Percentiles rank a stretch among this genome's conserved stretches.
These are phyloP conservation scores for Hirsutella rhossiliensis DNA, from an alignment of 2,329 filamentous ascomycete species.

Conservation along the genomic window DNA sequence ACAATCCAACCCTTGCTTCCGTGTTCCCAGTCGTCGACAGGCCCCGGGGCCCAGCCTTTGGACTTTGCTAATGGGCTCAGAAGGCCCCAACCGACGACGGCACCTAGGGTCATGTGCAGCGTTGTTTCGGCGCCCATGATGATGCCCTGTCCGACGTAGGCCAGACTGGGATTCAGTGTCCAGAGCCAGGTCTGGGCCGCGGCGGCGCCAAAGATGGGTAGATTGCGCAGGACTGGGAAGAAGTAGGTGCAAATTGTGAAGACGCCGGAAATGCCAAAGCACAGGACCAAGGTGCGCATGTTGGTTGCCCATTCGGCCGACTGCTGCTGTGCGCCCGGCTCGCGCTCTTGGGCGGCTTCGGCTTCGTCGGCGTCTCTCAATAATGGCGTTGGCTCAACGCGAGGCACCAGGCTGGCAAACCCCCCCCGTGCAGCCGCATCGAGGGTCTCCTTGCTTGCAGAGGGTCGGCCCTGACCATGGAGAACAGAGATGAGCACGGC, in stretches of 20 bases:
- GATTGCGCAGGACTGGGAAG: constrained; percentile 66
- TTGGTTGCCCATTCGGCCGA: constrained; percentile 31
- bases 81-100: constrained; percentile 79
- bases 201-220: constrained; percentile 72
- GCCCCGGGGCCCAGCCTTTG: constrained; percentile 79
- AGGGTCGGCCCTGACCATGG: constrained; percentile 46
- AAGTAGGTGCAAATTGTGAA: constrained; percentile 85
- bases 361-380: constrained; percentile 11
- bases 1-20: constrained; percentile 99
- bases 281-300: constrained; percentile 41
- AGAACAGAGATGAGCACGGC: constrained; percentile 86
- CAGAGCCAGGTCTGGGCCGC: constrained; percentile 79
- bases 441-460: constrained; percentile 19
- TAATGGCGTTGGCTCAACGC: background rate
- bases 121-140: constrained; percentile 97
- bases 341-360: constrained; percentile 10
- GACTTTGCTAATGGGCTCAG: constrained; percentile 80
- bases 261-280: constrained; percentile 46
- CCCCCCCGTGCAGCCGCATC: constrained; percentile 23
- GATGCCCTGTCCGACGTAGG: constrained; percentile 93
- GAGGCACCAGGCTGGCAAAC: constrained; percentile 28
- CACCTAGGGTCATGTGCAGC: constrained; percentile 87
- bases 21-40: constrained; percentile 76
- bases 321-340: constrained; percentile 15
- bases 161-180: constrained; percentile 93